phyloP scores from a whole-genome alignment of 1,139 yeast genomes.

The Magnusiomyces ingens region DNA sequence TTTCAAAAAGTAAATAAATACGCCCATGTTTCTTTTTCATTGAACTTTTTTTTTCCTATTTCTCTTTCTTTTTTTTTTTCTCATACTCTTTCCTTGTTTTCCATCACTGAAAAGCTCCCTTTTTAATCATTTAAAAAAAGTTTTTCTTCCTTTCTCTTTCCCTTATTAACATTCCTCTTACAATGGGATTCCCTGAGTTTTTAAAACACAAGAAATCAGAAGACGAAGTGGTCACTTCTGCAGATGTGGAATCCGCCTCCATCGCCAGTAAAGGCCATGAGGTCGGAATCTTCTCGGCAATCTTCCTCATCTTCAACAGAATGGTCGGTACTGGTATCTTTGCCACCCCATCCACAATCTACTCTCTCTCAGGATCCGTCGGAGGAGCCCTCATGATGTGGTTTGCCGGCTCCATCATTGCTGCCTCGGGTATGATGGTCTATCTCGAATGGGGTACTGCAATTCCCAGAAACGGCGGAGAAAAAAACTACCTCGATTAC shows the following conservation, averaged over 20 bases:
- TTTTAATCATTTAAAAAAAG: background rate
- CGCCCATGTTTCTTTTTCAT: no score
- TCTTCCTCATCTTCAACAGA: slow-evolving; percentile 62
- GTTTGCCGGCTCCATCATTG: slow-evolving; percentile 66
- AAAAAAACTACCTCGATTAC: slow-evolving; percentile 73
- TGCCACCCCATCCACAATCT: slow-evolving; percentile 68
- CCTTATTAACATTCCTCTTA: background rate
- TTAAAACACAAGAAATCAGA: no score
- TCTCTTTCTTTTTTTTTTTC: background rate
- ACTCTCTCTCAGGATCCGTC: slow-evolving; percentile 61
- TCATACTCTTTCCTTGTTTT: background rate
- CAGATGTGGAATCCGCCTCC: background rate
- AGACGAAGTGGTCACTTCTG: no score
- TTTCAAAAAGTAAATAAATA: no score
- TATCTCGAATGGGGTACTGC: slow-evolving; percentile 83
- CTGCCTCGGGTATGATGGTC: slow-evolving; percentile 62
- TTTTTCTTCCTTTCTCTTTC: background rate
- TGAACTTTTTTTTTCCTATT: no score
- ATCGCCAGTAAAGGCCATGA: slow-evolving; percentile 11
- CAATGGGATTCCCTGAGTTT: background rate
- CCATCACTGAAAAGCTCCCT: background rate
- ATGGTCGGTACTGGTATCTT: slow-evolving; percentile 82
- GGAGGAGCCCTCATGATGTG: slow-evolving; percentile 64
- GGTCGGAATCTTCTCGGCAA: slow-evolving; percentile 58
- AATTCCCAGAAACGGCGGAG: slow-evolving; percentile 83